Evolutionary conservation across 78 protist genomes (phyloP).

Genomic region (Protostelium mycophagum): DNA sequence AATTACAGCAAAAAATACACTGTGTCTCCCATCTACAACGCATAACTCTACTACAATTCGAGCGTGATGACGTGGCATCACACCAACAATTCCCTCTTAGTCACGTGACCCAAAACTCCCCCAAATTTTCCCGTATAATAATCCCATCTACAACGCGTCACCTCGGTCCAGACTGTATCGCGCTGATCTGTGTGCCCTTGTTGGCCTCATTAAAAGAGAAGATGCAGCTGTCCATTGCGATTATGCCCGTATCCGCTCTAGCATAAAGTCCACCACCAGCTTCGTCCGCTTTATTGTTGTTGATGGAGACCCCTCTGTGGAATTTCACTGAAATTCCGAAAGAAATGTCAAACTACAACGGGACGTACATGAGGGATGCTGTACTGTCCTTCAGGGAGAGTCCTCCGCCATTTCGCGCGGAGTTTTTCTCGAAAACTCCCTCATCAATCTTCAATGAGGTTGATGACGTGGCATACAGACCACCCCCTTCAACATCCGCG

Average conservation of each 20-base stretch:
- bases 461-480: not conserved
- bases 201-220: not conserved
- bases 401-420: not conserved
- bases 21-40: too few relatives aligned
- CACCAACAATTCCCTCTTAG: not conserved
- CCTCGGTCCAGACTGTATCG: not conserved
- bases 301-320: not conserved
- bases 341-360: too few relatives aligned
- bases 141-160: too few relatives aligned
- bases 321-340: too few relatives aligned
- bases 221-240: not conserved
- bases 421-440: not conserved
- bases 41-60: not conserved
- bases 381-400: not conserved
- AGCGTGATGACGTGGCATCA: not conserved
- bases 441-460: not conserved
- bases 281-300: not conserved
- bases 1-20: too few relatives aligned
- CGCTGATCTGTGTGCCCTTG: not conserved
- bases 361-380: not conserved
- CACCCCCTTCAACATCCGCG: not conserved
- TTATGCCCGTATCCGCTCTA: not conserved
- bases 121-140: too few relatives aligned
- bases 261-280: not conserved
- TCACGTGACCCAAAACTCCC: too few relatives aligned